Base-by-base conservation (phyloP, 163 green algal genomes). In the Coccomyxa subellipsoidea region DNA sequence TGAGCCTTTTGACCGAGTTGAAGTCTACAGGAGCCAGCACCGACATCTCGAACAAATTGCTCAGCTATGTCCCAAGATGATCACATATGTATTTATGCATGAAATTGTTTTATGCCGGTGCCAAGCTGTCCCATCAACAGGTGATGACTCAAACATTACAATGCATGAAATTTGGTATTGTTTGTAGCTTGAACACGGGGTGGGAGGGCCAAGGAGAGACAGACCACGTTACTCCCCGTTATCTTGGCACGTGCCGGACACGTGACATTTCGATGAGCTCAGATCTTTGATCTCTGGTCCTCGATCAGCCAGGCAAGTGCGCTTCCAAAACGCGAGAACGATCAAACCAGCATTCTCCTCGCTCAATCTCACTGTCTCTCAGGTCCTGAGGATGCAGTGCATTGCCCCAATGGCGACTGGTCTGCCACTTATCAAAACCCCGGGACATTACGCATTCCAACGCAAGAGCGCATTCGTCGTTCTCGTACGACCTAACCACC, bases 1-100 rank as follows among this genome's bases (percentile, higher is more conserved):
- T 93, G 9, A 98, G 84, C 47, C 87, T 81, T 23, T 89, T 83
- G 31, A 95, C 84, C 27, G 37, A 77, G 35, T 38, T 78, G 7
- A 91, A n/a, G 35, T 88, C 83, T 8, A 87, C 4, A 80, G 76
- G 47, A 18, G 47, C 47, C 15, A 59, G 47, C 47, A 59, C 47
- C 15, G 47, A 59, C 47, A 59, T 59, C 23, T 59, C 3, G 47
- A 18, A 18, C 21, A 59, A 2, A 59, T 27, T 59, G n/a, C 47
- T 59, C 4, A 59, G 47, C 47, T 59, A 59, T 59, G 47, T 59
- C 47, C 15, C 47, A 59, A 59, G 47, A 59, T 59, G 47, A 18
- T 59, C 15, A 18, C 23, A 12, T 12, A 59, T 59, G 47, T 18
- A 2, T 27, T 21, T 59, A 12, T 8, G 39, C 10, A 10, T 27